These are phyloP conservation scores for Cucumis sativus DNA, from an alignment of 306 rosid species.

Conservation along the genomic window DNA sequence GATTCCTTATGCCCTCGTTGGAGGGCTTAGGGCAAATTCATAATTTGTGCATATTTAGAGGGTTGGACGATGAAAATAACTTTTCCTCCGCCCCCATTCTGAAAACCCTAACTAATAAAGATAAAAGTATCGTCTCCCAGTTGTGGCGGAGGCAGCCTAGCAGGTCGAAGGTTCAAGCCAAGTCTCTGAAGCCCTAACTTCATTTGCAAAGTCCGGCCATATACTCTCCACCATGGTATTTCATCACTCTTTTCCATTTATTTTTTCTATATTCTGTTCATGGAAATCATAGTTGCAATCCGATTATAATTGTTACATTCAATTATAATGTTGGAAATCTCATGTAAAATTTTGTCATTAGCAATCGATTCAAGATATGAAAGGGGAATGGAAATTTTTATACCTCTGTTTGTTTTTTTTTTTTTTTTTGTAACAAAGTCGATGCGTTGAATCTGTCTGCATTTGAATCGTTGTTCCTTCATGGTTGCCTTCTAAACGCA, in stretches of 20 bases:
- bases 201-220: background rate
- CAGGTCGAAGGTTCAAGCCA: background rate
- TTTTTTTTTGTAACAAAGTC: background rate
- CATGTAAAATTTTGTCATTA: background rate
- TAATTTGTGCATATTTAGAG: background rate
- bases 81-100: background rate
- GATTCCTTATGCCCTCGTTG: too few species aligned
- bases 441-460: background rate
- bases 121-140: background rate
- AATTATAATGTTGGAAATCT: background rate
- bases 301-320: background rate
- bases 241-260: background rate
- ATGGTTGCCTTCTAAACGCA: background rate
- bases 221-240: background rate
- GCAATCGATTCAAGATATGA: background rate
- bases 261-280: background rate
- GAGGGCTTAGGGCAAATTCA: background rate
- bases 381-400: background rate
- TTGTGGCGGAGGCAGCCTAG: background rate
- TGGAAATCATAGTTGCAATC: background rate
- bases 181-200: background rate
- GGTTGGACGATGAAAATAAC: background rate
- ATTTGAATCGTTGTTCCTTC: background rate
- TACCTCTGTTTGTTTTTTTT: background rate
- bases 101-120: constrained; percentile 1